Conservation (phyloP, 2,329 filamentous ascomycete species). For the Grosmannia serpens region DNA sequence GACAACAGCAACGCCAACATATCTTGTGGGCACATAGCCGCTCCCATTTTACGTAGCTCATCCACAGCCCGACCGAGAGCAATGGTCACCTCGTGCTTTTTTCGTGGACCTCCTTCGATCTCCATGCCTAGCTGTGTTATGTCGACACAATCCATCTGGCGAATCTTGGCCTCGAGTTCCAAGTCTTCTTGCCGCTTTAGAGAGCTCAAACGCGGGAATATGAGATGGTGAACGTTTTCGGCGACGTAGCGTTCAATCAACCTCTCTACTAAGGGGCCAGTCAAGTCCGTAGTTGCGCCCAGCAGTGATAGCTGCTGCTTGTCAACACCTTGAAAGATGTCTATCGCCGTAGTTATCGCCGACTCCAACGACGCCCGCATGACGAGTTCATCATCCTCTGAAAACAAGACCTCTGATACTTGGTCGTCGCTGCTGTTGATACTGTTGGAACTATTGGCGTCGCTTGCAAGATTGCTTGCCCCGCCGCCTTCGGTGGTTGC, state of each 20-base stretch:
- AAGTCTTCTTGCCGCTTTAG: constrained; percentile 73
- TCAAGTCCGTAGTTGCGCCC: constrained; percentile 86
- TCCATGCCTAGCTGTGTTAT: constrained; percentile 87
- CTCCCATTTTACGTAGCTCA: constrained; percentile 75
- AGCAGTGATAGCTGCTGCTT: constrained; percentile 88
- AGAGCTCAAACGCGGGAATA: constrained; percentile 73
- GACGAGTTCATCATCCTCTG: constrained; percentile 82
- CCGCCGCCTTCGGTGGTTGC: not conserved
- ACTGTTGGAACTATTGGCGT: not conserved
- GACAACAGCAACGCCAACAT: constrained; percentile 74
- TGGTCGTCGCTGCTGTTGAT: constrained; percentile 10
- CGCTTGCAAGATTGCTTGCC: not conserved
- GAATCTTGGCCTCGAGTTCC: constrained; percentile 79
- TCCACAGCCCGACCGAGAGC: constrained; percentile 71
- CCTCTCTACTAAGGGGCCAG: constrained; percentile 81
- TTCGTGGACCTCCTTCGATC: constrained; percentile 65
- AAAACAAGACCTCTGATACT: constrained; percentile 52
- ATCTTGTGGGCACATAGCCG: constrained; percentile 70
- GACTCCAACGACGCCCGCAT: constrained; percentile 85
- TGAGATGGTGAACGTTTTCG: constrained; percentile 80
- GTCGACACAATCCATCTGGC: constrained; percentile 88
- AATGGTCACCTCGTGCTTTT: constrained; percentile 70
- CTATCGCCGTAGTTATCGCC: constrained; percentile 84
- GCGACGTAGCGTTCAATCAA: constrained; percentile 91
- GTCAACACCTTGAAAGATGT: constrained; percentile 90